Evolutionary conservation across 306 rosid species (phyloP).

Genomic region (Cicer cuneatum): DNA sequence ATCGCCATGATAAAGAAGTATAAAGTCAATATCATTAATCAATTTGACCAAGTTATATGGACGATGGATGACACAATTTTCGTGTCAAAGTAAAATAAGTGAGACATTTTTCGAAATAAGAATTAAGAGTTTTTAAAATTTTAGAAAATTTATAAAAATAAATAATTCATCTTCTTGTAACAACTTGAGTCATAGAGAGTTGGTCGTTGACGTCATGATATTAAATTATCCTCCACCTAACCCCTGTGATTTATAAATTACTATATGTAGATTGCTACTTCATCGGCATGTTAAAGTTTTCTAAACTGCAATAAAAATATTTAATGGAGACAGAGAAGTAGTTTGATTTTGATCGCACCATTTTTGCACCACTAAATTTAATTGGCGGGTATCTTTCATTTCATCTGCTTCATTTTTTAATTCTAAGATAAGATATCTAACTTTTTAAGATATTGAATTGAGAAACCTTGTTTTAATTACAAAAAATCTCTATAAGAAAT

Average conservation of each 20-base stretch:
- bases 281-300: slow-evolving; percentile 2
- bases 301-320: not conserved
- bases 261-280: slow-evolving; percentile 15
- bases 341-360: not conserved
- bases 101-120: slow-evolving; percentile 12
- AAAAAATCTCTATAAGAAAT: not conserved
- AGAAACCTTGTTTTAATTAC: not conserved
- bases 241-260: not conserved
- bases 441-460: not conserved
- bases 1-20: slow-evolving; percentile 19
- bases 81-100: slow-evolving; percentile 2
- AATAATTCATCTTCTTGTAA: not conserved
- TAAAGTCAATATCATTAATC: slow-evolving; percentile 26
- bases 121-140: not conserved
- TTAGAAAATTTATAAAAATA: slow-evolving; percentile 3
- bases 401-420: slow-evolving; percentile 26
- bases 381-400: slow-evolving; percentile 30
- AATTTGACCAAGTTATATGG: slow-evolving; percentile 32
- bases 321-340: not conserved
- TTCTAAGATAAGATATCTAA: slow-evolving; percentile 16
- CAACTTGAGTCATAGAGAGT: not conserved
- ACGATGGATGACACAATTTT: slow-evolving; percentile 22
- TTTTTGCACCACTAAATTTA: not conserved
- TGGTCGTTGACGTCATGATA: slow-evolving; percentile 17
- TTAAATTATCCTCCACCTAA: slow-evolving; percentile 28